Base-by-base conservation (phyloP, 1,284 basidiomycete genomes). In the Neolentinus lepideus region DNA sequence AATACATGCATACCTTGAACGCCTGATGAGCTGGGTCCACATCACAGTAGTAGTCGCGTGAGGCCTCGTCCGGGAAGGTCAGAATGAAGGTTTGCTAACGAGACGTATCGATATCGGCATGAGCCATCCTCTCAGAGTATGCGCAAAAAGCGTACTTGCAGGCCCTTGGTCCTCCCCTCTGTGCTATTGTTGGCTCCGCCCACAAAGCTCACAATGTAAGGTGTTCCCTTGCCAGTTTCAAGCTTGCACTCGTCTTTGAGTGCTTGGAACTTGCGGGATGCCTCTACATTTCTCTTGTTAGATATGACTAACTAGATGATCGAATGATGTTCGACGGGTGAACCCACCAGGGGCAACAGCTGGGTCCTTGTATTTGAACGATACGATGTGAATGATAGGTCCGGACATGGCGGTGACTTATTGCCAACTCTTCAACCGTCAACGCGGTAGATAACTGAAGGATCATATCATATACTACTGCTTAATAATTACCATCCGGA, bases 301-400 rank as follows among this genome's bases (percentile, higher is more conserved):
- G n/a, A n/a, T 31, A 4, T 6, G 29, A 31, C 12, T 31, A 31
- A n/a, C n/a, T n/a, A n/a, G n/a, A n/a, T n/a, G n/a, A n/a, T n/a
- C n/a, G n/a, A n/a, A n/a, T n/a, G n/a, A n/a, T n/a, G n/a, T n/a
- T n/a, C n/a, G 29, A 31, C 29, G 29, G 29, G 4, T 4, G n/a
- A n/a, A 25, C 22, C 14, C 25, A 26, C 47, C 47, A 25, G 47
- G 47, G 22, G 47, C 47, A 24, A 26, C 47, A 29, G 22, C 8
- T 16, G 27, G 24, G 47, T 50, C 27, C 24, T 50, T 50, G 47
- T 50, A 50, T n/a, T 50, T 50, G 47, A 50, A 50, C n/a, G 47
- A 50, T 16, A 50, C 47, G 24, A 50, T 50, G 22, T 50, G 47
- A 29, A 50, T 26, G 24, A 50, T 29, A 21, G 47, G 47, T 26